Evolutionary conservation across 169 alveolate genomes (phyloP), one percentile per base, ranked within the genome.

Genomic region (Plasmodium vinckei): DNA sequence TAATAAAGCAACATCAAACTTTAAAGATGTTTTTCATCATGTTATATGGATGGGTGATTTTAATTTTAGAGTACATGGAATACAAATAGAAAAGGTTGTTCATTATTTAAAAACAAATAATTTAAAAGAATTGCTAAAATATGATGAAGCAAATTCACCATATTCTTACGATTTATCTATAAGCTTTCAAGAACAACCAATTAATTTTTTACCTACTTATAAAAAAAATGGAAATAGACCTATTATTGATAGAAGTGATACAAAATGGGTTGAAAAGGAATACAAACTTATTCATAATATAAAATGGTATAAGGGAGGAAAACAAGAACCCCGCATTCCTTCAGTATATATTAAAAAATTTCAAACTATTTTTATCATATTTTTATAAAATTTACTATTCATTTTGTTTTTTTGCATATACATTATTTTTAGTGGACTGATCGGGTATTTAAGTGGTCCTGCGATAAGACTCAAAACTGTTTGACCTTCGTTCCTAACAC

Each of bases 41-140:
- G 89, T 95, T 39, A 64, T 95, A n/a, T 95, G 97, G 97, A 93
- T 95, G 21, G 97, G 97, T 15, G 97, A 95, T 75, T 95, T 95
- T 93, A 95, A 95, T 72, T 94, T 94, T 90, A 69, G 96, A 25
- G 87, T 87, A 64, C 39, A 70, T 67, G 86, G 92, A 33, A 77
- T 57, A 64, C 56, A 73, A n/a, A 39, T 73, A 47, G 93, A 87
- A 39, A 46, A 59, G 44, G 94, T 88, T 7, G 86, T 92, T 87
- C 65, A 61, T 27, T 67, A 53, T 64, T 67, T 69, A n/a, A 53
- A 75, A 72, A 77, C 60, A 6, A 79, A 87, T 61, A 82, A 89
- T 68, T 57, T 73, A 27, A 71, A 59, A 44, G 84, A 88, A n/a
- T 51, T 68, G 17, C 65, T 86, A 21, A 87, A 68, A 63, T 57